phyloP scores from a whole-genome alignment of 1,139 yeast species.

The Magnusiomyces fungicola region DNA sequence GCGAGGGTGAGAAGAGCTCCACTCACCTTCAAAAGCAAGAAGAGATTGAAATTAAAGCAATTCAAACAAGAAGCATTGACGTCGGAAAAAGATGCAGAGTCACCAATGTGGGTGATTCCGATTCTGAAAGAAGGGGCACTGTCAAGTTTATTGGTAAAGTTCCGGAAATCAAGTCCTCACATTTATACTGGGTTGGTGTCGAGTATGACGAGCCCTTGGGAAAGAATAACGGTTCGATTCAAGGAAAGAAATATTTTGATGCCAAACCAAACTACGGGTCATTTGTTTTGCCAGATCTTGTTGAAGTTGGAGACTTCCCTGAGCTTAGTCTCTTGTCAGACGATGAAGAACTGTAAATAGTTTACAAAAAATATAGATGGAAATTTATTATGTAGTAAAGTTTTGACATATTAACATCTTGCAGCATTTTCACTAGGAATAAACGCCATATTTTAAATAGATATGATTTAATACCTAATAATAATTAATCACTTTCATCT shows the following conservation, averaged over 20 bases:
- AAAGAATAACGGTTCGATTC: constrained; percentile 71
- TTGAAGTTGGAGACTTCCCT: constrained; percentile 35
- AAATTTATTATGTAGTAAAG: too few relatives aligned
- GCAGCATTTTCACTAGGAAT: too few relatives aligned
- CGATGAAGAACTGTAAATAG: constrained; percentile 22
- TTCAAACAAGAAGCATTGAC: constrained; percentile 32
- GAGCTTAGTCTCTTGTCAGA: constrained; percentile 24
- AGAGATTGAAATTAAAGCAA: constrained; percentile 19
- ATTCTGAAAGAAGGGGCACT: constrained; percentile 53
- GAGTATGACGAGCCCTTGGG: constrained; percentile 60
- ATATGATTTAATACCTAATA: too few relatives aligned
- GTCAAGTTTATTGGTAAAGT: constrained; percentile 64
- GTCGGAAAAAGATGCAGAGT: constrained; percentile 35
- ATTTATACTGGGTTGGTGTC: constrained; percentile 62
- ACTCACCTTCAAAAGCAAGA: constrained; percentile 26
- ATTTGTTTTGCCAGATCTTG: constrained; percentile 33
- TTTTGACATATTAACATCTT: too few relatives aligned
- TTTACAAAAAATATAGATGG: neutral
- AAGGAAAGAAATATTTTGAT: constrained; percentile 56
- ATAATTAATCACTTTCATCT: too few relatives aligned
- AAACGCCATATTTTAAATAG: too few relatives aligned
- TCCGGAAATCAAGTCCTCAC: constrained; percentile 40
- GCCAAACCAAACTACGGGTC: constrained; percentile 49
- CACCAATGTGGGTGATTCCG: constrained; percentile 31
- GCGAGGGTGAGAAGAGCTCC: constrained; percentile 42